phyloP scores from a whole-genome alignment of 179 eudicot species.

The Silene coronaria region DNA sequence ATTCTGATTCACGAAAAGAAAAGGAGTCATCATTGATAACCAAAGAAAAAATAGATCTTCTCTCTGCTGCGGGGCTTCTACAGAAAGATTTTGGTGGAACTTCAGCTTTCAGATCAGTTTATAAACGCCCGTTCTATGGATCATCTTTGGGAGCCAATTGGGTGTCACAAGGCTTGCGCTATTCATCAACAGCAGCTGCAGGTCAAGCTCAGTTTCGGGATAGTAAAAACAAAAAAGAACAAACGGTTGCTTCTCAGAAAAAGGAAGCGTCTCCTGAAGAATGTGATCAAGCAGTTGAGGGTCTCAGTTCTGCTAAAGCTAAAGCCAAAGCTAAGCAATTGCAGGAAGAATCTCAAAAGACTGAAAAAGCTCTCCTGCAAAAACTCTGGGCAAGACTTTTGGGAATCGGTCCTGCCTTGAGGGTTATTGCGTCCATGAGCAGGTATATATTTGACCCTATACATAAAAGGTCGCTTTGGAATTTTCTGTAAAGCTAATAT shows the following conservation, averaged over 20 bases:
- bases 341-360: slow-evolving; percentile 52
- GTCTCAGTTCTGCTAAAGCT: slow-evolving; percentile 65
- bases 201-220: slow-evolving; percentile 44
- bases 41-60: slow-evolving; percentile 29
- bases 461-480: not conserved
- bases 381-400: slow-evolving; percentile 56
- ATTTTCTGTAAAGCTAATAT: not conserved
- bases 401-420: slow-evolving; percentile 81
- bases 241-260: slow-evolving; percentile 32
- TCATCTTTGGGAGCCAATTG: slow-evolving; percentile 35
- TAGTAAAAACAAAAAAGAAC: slow-evolving; percentile 39
- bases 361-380: slow-evolving; percentile 35
- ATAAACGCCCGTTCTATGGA: slow-evolving; percentile 26
- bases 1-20: slow-evolving; percentile 32
- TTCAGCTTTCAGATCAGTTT: slow-evolving; percentile 26
- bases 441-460: slow-evolving; percentile 33
- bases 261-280: slow-evolving; percentile 87
- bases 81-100: slow-evolving; percentile 25
- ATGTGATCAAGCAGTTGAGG: slow-evolving; percentile 89
- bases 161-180: slow-evolving; percentile 32
- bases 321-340: slow-evolving; percentile 78
- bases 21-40: slow-evolving; percentile 27
- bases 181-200: slow-evolving; percentile 49
- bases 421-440: slow-evolving; percentile 77
- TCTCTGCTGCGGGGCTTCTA: slow-evolving; percentile 31